phyloP scores from a whole-genome alignment of 2,329 filamentous ascomycete species.

The Aplosporella prunicola region DNA sequence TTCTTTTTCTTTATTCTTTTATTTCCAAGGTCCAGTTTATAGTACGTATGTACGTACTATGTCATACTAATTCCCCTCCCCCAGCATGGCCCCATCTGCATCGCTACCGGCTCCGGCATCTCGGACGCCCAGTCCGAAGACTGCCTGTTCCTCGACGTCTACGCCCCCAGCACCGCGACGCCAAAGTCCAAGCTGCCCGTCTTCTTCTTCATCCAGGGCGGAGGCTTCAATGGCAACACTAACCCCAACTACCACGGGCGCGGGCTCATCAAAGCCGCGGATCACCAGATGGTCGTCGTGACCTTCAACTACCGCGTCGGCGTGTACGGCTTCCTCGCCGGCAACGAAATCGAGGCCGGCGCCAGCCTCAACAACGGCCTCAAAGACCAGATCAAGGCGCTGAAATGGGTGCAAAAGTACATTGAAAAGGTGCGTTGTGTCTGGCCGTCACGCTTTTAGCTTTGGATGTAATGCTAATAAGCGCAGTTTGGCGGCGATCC shows the following conservation, averaged over 20 bases:
- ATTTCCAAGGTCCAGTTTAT: background rate
- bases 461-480: background rate
- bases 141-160: conserved; percentile 60
- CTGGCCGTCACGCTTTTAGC: too few species aligned
- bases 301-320: conserved; percentile 71
- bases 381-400: conserved; percentile 57
- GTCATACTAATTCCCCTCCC: too few species aligned
- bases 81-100: conserved; percentile 8
- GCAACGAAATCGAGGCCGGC: conserved; percentile 41
- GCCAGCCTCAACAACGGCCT: conserved; percentile 60
- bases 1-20: background rate
- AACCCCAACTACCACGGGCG: conserved; percentile 49
- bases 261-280: conserved; percentile 50
- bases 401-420: conserved; percentile 61
- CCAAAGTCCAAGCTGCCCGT: conserved; percentile 51
- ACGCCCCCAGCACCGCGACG: conserved; percentile 47
- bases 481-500: conserved; percentile 59
- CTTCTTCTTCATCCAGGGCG: conserved; percentile 47
- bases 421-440: conserved; percentile 44
- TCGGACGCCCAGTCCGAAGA: conserved; percentile 43
- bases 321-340: conserved; percentile 60
- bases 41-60: too few species aligned
- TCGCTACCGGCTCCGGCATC: conserved; percentile 4
- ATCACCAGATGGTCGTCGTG: conserved; percentile 56
- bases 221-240: conserved; percentile 36